These are phyloP conservation scores for Cryptococcus sp. DNA, from an alignment of 1,284 basidiomycete species.

Conservation along the genomic window DNA sequence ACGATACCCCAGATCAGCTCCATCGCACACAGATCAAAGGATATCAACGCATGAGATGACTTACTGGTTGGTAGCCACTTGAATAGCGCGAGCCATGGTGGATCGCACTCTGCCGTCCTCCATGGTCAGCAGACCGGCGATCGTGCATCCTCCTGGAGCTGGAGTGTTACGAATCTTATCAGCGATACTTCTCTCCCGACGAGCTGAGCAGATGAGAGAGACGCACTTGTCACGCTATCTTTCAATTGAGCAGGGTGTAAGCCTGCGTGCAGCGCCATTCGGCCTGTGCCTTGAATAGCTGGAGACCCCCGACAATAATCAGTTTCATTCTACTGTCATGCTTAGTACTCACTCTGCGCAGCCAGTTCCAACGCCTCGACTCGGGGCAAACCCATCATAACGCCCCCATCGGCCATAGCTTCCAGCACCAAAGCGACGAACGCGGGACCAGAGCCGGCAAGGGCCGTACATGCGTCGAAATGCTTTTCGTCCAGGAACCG, in stretches of 20 bases:
- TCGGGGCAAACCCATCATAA: constrained; percentile 99
- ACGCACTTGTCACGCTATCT: constrained; percentile 93
- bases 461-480: constrained; percentile 96
- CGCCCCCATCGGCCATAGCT: constrained; percentile 98
- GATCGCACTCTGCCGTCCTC: constrained; percentile 94
- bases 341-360: constrained; percentile 75
- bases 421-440: constrained; percentile 97
- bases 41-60: constrained; percentile 11
- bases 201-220: neutral
- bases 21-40: too few species aligned
- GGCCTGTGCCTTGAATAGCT: constrained; percentile 95
- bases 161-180: constrained; percentile 2
- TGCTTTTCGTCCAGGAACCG: constrained; percentile 94
- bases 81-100: constrained; percentile 93
- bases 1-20: constrained; percentile 11
- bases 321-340: neutral
- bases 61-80: constrained; percentile 79
- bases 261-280: constrained; percentile 88
- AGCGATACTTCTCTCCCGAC: too few species aligned
- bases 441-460: constrained; percentile 94
- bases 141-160: constrained; percentile 99
- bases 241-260: constrained; percentile 95
- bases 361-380: constrained; percentile 92
- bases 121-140: constrained; percentile 89
- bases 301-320: constrained; percentile 1